phyloP scores from a whole-genome alignment of 169 alveolate species.

The Plasmodium falciparum region DNA sequence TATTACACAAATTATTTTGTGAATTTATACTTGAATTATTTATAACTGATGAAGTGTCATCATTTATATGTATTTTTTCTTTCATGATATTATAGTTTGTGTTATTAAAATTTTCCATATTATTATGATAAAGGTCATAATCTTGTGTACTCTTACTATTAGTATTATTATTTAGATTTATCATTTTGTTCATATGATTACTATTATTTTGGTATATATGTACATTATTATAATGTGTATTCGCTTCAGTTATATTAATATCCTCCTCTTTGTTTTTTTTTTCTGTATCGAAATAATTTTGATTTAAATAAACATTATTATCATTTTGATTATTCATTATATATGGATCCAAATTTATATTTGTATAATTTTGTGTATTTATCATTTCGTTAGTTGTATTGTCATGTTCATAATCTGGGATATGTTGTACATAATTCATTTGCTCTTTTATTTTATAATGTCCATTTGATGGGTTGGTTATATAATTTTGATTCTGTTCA shows the following conservation, averaged over 20 bases:
- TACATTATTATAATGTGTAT: background rate
- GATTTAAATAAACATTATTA: background rate
- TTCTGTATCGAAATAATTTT: background rate
- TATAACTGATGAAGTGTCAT: background rate
- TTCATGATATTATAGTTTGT: slow-evolving; percentile 12
- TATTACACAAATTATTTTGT: background rate
- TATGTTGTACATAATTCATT: background rate
- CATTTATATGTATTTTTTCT: background rate
- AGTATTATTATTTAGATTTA: background rate
- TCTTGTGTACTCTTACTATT: background rate
- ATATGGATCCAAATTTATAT: background rate
- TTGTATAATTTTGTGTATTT: background rate
- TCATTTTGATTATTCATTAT: slow-evolving; percentile 5
- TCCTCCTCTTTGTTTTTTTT: too few species aligned
- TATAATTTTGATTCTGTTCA: too few species aligned
- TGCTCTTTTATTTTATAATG: background rate
- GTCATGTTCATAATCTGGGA: background rate
- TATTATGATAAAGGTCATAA: background rate
- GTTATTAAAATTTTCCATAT: background rate
- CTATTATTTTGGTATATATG: slow-evolving; percentile 9
- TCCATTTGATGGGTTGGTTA: too few species aligned
- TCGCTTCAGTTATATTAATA: background rate
- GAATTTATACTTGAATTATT: slow-evolving; percentile 1
- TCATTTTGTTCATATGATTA: background rate
- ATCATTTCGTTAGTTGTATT: background rate